Evolutionary conservation across 208 protist species (phyloP), one percentile per base, ranked within the genome.

Genomic region (Endotrypanum monterogeii): DNA sequence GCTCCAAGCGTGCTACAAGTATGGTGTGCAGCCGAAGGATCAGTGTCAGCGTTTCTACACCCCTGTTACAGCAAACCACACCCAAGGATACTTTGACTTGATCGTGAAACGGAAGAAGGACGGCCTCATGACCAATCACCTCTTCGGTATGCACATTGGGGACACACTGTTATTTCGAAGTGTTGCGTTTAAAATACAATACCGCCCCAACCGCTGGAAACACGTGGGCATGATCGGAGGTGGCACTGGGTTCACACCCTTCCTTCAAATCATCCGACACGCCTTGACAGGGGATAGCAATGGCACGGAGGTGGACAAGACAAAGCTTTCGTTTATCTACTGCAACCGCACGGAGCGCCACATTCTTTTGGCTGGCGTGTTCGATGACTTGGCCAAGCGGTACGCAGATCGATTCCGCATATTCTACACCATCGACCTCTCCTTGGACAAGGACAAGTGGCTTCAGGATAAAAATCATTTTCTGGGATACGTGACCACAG

Each of bases 181-280:
- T 61, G 86, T 94, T 14, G 83, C 83, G 44, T 94, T 94, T 78
- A 95, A 96, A 67, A 84, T 96, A 30, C 88, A 94, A 78, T 98
- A 98, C 80, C 74, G 73, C 57, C 87, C 89, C 18, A 96, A 94
- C 63, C 84, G 84, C 8, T 97, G 92, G 84, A 89, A 89, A 46
- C 87, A 97, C 69, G 86, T 98, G 16, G 94, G 93, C 41, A 97
- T 98, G 93, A 94, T 98, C 50, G 92, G 90, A 25, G 96, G 96
- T 50, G 96, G 96, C 69, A 97, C 96, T 3, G 96, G 96, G 30
- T 98, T 98, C 85, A 98, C 96, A 0, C 97, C 97, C 2, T 98
- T 98, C 88, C 71, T 98, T 41, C 97, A 98, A 75, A 91, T 98
- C 50, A 93, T 98, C 63, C 84, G 86, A 1, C 92, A 96, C 74